Percentiles rank a stretch among this genome's conserved stretches.
Conservation (phyloP, 2,329 filamentous ascomycete species). For the Diaporthe ampelina region DNA sequence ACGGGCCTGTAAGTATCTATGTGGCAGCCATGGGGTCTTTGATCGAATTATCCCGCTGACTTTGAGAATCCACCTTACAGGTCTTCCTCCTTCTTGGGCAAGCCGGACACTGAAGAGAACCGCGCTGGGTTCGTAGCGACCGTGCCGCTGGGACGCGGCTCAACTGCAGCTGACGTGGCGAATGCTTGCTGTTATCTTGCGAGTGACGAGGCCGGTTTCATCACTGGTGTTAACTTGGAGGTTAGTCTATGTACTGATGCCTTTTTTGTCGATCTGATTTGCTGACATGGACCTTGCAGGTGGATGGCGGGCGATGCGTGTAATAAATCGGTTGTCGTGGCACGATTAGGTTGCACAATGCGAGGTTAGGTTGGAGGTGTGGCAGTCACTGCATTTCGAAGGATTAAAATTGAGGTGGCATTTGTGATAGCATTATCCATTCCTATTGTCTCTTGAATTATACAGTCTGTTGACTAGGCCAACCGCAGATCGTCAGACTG, state of each 20-base stretch:
- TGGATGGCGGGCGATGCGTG: conserved; percentile 12
- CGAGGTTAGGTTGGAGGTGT: not conserved
- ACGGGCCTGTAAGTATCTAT: conserved; percentile 71
- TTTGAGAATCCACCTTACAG: conserved; percentile 53
- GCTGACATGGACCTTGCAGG: not conserved
- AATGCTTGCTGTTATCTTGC: conserved; percentile 79
- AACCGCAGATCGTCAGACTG: too few species aligned
- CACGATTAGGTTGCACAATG: too few species aligned
- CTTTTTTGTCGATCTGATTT: not conserved
- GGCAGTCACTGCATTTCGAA: too few species aligned
- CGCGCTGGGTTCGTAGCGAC: conserved; percentile 67
- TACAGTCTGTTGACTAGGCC: not conserved
- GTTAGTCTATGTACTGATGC: conserved; percentile 50
- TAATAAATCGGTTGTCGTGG: not conserved
- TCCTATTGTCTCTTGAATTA: not conserved
- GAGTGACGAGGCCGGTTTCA: conserved; percentile 78
- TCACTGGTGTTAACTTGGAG: conserved; percentile 80
- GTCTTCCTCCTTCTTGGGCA: conserved; percentile 64
- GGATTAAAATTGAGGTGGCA: too few species aligned
- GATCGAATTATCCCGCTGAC: not conserved
- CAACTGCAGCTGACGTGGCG: conserved; percentile 75
- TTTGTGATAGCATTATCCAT: too few species aligned
- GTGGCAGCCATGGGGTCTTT: not conserved
- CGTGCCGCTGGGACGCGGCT: conserved; percentile 68
- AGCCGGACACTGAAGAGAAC: conserved; percentile 74